Evolutionary conservation across 1,284 basidiomycete species (phyloP), one percentile per base, ranked within the genome.

Genomic region (Apiotrichum sp.): DNA sequence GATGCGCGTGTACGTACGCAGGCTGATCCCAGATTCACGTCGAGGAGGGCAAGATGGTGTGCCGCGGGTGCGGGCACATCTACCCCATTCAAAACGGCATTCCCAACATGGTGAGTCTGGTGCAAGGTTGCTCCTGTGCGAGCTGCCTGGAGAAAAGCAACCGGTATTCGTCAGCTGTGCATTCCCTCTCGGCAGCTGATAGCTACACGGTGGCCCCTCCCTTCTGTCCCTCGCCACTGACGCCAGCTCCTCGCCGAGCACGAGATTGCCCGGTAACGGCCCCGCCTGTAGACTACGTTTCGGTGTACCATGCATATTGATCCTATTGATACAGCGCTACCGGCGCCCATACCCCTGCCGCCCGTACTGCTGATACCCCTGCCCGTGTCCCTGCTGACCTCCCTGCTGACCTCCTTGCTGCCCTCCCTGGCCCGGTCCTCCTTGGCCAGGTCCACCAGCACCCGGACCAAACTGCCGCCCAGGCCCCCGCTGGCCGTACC

Each of bases 41-140:
- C 14, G 85, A 91, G 65, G 92, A 97, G 75, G 95, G 95, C 4
- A 79, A 82, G 34, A 97, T 98, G 95, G 82, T 86, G 41, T 98
- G 95, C 75, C 88, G 88, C 16, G 93, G 91, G 64, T 98, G 95
- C 78, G 82, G 81, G 16, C 95, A 98, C 69, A 80, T 86, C 41
- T 98, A 96, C 73, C 85, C 86, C 44, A 93, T 98, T 69, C 86
- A 86, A 53, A 93, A 88, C 70, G 93, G 93, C 10, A 98, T 98
- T 64, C 93, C 95, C 5, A 98, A 98, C 78, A 98, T 98, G 95
- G 93, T 93, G 66, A 63, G 84, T 73, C 22, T 22, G 22, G 22
- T 22, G 22, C 22, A 22, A 22, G 22, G 22, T 22, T 22, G 22
- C 22, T 22, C 22, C 22, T 22, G 22, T 22, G 22, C 22, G 22